Percentiles rank a stretch among this genome's conserved stretches.
Conservation (phyloP, 2,329 filamentous ascomycete species). For the Curvularia verruculosa region DNA sequence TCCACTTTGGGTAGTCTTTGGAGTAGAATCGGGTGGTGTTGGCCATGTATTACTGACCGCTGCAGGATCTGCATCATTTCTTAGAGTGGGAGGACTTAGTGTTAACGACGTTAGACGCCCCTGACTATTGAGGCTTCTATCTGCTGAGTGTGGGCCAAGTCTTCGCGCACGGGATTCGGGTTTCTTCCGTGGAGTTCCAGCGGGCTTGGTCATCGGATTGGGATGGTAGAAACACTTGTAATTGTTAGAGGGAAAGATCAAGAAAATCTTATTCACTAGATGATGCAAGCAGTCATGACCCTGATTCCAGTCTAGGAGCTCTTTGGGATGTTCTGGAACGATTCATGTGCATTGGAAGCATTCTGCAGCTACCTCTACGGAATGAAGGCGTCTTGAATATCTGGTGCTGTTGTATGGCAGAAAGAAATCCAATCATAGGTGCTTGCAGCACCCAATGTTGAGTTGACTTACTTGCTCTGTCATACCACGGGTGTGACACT, state of each 20-base stretch:
- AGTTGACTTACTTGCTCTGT: slow-evolving; percentile 37
- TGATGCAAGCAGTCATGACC: neutral
- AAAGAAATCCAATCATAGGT: neutral
- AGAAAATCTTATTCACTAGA: neutral
- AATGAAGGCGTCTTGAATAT: neutral
- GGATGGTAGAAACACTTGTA: slow-evolving; percentile 46
- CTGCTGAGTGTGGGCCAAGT: slow-evolving; percentile 23
- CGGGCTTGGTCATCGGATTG: slow-evolving; percentile 46
- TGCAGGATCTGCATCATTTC: slow-evolving; percentile 30
- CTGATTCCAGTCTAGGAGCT: neutral
- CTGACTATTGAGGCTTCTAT: slow-evolving; percentile 19
- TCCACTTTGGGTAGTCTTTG: slow-evolving; percentile 25
- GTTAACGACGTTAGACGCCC: slow-evolving; percentile 31
- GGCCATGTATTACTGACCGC: slow-evolving; percentile 31
- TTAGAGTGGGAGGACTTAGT: slow-evolving; percentile 38
- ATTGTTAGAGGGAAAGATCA: neutral
- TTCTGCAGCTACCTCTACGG: neutral
- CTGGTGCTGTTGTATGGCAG: neutral
- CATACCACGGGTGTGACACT: slow-evolving; percentile 42
- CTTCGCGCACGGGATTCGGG: slow-evolving; percentile 40
- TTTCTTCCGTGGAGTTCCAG: slow-evolving; percentile 45
- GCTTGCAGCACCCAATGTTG: neutral
- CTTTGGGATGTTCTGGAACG: neutral
- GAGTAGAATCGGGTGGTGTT: slow-evolving; percentile 37
- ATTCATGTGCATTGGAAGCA: neutral